Evolutionary conservation across 1,284 basidiomycete species (phyloP).

Genomic region (Abortiporus biennis): DNA sequence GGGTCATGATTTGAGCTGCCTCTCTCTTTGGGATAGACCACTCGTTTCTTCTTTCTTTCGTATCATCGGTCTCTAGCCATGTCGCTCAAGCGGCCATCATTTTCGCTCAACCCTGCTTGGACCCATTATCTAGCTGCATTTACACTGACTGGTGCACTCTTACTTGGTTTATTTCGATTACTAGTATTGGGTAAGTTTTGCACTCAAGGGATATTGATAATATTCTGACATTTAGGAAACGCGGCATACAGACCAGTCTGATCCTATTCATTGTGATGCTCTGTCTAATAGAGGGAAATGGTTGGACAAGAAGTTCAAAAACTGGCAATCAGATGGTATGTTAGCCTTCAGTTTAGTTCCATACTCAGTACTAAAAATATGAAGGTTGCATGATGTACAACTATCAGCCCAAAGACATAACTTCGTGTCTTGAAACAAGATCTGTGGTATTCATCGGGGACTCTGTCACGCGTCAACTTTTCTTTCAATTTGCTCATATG

Average conservation of each 20-base stretch:
- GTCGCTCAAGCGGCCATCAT: not conserved
- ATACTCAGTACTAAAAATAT: not conserved
- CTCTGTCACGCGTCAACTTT: slow-evolving; percentile 74
- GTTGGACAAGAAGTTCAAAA: slow-evolving; percentile 59
- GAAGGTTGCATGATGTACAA: slow-evolving; percentile 72
- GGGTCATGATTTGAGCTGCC: too few species aligned
- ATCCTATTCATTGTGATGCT: slow-evolving; percentile 68
- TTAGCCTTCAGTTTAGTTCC: slow-evolving; percentile 4
- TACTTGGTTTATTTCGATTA: slow-evolving; percentile 3
- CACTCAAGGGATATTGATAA: not conserved
- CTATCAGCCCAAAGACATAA: slow-evolving; percentile 51
- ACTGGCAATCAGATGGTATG: slow-evolving; percentile 85
- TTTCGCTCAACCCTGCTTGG: slow-evolving; percentile 2
- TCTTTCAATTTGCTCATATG: slow-evolving; percentile 64
- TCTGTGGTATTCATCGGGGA: slow-evolving; percentile 80
- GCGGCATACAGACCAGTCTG: slow-evolving; percentile 50
- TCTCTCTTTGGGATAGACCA: too few species aligned
- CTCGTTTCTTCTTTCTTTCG: too few species aligned
- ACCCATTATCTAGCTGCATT: slow-evolving; percentile 3
- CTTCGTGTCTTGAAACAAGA: slow-evolving; percentile 45
- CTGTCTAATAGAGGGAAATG: slow-evolving; percentile 72
- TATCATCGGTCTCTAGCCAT: too few species aligned
- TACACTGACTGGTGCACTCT: not conserved
- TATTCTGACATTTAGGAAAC: not conserved
- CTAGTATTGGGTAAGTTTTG: not conserved